Evolutionary conservation across 805 yeast genomes (phyloP), one percentile per base, ranked within the genome.

Genomic region (Saturnispora kantuleensis): DNA sequence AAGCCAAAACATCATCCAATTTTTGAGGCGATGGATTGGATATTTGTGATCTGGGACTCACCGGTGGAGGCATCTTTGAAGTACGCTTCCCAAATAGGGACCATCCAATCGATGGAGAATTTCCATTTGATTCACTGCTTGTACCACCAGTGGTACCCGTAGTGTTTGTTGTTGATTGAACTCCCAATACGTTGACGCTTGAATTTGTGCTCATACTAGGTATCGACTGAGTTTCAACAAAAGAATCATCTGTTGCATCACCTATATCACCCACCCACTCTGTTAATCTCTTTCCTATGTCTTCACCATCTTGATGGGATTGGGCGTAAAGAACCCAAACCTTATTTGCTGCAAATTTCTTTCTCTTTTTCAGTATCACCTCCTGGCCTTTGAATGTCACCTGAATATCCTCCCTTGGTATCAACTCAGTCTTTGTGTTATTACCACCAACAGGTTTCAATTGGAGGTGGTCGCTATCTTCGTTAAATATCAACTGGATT

Each of bases 281-380:
- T 15, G 28, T 42, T 3, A 50, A 17, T 30, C 38, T 50, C 46
- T 42, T 36, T 40, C 63, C 65, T 56, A 50, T 30, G 6, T 56
- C 56, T 18, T 54, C 56, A 7, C 62, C 64, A 56, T 87, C 95
- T 26, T 69, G 72, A 38, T 82, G 82, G 8, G 82, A 77, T 58
- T 88, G 95, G 2, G 93, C 82, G 60, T 94, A 85, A 43, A 87
- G 73, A 41, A 76, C 71, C 45, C 56, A 55, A 18, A 46, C 52
- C 41, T 55, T 60, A 41, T 48, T 54, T 6, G 67, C 56, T 16
- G 65, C 53, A 26, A 60, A 60, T 35, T 64, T 62, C 46, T 62
- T 60, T 39, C 55, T 61, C 35, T 55, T 53, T 10, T 53, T 42
- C 9, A 63, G 47, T 6, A 49, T 49, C 29, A 63, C 37, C 32